These are phyloP conservation scores for Diutina pseudorugosa DNA, from an alignment of 1,139 yeast genomes.

Conservation along the genomic window DNA sequence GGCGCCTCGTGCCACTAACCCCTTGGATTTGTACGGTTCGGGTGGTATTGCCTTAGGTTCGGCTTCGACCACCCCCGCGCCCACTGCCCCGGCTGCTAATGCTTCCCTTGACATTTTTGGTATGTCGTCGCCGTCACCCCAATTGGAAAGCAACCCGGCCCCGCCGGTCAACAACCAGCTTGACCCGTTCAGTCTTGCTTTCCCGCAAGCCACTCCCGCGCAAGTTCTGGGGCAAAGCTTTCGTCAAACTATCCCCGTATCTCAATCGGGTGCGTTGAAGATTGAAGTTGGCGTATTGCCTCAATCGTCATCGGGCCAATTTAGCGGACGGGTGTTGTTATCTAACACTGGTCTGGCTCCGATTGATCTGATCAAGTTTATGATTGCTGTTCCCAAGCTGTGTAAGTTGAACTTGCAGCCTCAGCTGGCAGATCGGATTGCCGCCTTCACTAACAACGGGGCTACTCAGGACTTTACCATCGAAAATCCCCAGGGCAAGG, in stretches of 20 bases:
- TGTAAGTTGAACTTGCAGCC: conserved; percentile 57
- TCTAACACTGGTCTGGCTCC: conserved; percentile 25
- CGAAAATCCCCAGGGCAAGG: conserved; percentile 34
- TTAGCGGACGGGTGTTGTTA: conserved; percentile 33
- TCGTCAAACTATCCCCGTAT: conserved; percentile 16
- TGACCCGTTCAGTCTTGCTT: conserved; percentile 42
- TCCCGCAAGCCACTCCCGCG: conserved; percentile 28
- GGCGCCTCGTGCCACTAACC: conserved; percentile 8
- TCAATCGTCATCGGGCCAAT: conserved; percentile 21
- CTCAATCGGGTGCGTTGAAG: conserved; percentile 37
- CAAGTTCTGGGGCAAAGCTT: conserved; percentile 14
- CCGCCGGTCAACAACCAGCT: conserved; percentile 11
- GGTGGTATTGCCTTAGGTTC: conserved; percentile 29
- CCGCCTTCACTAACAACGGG: conserved; percentile 39
- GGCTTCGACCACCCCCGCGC: conserved; percentile 8
- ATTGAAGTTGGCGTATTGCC: conserved; percentile 36
- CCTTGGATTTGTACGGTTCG: conserved; percentile 31
- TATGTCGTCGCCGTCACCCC: conserved; percentile 35
- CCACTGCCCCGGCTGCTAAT: neutral
- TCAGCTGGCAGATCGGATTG: conserved; percentile 42
- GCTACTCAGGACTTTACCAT: conserved; percentile 51
- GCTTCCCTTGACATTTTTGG: conserved; percentile 27
- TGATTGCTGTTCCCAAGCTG: conserved; percentile 74
- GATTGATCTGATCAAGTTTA: conserved; percentile 41
- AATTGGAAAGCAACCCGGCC: conserved; percentile 29